Base-by-base conservation (phyloP, 2,329 filamentous ascomycete species). In the Colletotrichum tamarilloi region DNA sequence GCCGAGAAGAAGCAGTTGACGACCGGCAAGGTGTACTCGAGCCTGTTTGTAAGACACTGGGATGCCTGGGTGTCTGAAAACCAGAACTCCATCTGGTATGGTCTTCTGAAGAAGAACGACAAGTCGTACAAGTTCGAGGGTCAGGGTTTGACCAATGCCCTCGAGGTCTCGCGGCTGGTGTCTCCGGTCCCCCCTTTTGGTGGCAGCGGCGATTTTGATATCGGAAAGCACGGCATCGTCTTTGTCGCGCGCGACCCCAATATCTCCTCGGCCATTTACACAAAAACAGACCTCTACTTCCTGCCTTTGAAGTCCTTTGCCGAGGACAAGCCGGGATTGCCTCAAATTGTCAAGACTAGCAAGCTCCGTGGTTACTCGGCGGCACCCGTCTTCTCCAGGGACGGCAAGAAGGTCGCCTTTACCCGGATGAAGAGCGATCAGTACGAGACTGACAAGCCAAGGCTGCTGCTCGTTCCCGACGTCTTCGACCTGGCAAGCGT, bases 21-120 rank as follows among this genome's bases (percentile, higher is more conserved):
- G 24, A 89, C 90, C 4, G 94, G 90, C 32, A 92, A 89, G 77
- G 88, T 95, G 26, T 97, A 97, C 81, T 90, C 90, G 24, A 90
- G 89, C 60, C 89, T 95, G 30, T 97, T 94, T 78, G 93, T 94
- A 32, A 90, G 94, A 16, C 94, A 97, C 78, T 97, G 94, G 94
- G 94, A 97, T 80, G 82, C 88, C n/a, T 97, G 92, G 83, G 85
- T 91, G 30, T 91, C 89, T 1, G 88, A 91, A 58, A 92, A 94
- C 77, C 90, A 88, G 74, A 92, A 92, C 77, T 89, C 92, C 2
- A 87, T 98, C 32, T 97, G 92, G 87, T 93, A 94, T 35, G 92
- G 92, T 38, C 88, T 88, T 5, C 80, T 97, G 60, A 84, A 82
- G 76, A 85, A 84, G 79, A 82, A 79, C 46, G 80, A 81, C 16